Conservation (phyloP, 345 rosid species). For the Viola odorata region DNA sequence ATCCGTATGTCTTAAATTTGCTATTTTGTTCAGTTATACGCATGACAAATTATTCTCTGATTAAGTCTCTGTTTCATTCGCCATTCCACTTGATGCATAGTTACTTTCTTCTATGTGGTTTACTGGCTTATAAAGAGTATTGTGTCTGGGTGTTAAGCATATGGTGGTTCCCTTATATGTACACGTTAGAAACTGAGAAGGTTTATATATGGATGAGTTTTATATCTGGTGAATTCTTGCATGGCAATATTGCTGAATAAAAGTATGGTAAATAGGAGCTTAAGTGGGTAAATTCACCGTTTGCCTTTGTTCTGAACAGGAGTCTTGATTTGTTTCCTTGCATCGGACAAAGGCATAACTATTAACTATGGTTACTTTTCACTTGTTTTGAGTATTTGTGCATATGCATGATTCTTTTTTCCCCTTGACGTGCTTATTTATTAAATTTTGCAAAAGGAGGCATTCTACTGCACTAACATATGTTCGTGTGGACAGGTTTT, state of each 20-base stretch:
- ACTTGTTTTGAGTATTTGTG: neutral
- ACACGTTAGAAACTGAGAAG: neutral
- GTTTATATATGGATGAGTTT: no score
- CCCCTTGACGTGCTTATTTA: neutral
- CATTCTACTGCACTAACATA: neutral
- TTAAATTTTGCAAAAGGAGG: neutral
- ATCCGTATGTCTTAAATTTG: constrained; percentile 30
- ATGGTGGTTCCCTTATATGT: neutral
- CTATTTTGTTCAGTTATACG: neutral
- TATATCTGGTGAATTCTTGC: neutral
- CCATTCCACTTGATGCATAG: neutral
- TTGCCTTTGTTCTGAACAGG: neutral
- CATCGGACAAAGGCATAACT: neutral
- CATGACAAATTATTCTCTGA: neutral
- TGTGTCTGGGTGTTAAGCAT: neutral
- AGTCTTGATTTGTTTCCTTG: neutral
- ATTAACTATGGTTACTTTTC: neutral
- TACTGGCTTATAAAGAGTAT: neutral
- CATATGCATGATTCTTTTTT: neutral
- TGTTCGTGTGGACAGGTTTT: constrained; percentile 20
- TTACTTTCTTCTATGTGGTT: neutral
- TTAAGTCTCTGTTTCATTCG: neutral
- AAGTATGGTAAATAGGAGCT: neutral
- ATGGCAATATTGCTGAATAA: neutral
- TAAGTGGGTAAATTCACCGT: no score